A percentile compares a stretch with the other conserved stretches of the same genome.
phyloP scores from a whole-genome alignment of 306 rosid species.

The Coriaria nepalensis region DNA sequence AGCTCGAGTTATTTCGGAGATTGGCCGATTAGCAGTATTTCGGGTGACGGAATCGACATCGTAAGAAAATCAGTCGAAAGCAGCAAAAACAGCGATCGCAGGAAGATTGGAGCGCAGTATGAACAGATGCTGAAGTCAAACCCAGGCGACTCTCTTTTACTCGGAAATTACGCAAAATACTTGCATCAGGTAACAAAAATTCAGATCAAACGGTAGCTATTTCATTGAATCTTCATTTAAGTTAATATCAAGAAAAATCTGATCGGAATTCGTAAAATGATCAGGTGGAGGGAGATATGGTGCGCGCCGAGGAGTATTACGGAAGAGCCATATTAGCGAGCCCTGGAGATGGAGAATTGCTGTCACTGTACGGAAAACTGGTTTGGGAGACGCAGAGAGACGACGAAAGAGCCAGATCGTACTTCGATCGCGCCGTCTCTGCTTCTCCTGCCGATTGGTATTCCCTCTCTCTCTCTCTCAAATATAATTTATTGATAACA shows the following conservation, averaged over 20 bases:
- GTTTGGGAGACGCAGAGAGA: conserved; percentile 72
- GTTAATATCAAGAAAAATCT: too few species aligned
- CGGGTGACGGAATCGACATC: conserved; percentile 13
- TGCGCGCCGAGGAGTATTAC: conserved; percentile 58
- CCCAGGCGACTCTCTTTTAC: conserved; percentile 65
- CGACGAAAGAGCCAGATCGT: conserved; percentile 42
- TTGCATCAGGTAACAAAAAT: conserved; percentile 47
- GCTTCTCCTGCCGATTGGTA: conserved; percentile 64
- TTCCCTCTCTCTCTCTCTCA: background rate
- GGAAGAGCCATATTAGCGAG: conserved; percentile 64
- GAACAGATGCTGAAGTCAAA: conserved; percentile 48
- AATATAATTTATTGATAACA: background rate
- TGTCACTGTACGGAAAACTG: conserved; percentile 53
- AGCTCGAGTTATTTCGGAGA: background rate
- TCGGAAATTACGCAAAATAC: conserved; percentile 71
- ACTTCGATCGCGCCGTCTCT: conserved; percentile 54
- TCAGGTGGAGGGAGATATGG: conserved; percentile 52
- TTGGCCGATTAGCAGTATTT: conserved; percentile 12
- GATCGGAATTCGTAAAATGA: too few species aligned
- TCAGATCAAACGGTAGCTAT: background rate
- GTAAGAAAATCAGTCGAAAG: conserved; percentile 12
- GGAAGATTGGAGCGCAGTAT: conserved; percentile 56
- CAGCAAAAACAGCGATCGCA: conserved; percentile 29
- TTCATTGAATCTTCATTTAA: too few species aligned
- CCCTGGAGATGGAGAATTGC: conserved; percentile 67